Evolutionary conservation across 352 stramenopile genomes (phyloP).

Genomic region (Phytopythium boreale): DNA sequence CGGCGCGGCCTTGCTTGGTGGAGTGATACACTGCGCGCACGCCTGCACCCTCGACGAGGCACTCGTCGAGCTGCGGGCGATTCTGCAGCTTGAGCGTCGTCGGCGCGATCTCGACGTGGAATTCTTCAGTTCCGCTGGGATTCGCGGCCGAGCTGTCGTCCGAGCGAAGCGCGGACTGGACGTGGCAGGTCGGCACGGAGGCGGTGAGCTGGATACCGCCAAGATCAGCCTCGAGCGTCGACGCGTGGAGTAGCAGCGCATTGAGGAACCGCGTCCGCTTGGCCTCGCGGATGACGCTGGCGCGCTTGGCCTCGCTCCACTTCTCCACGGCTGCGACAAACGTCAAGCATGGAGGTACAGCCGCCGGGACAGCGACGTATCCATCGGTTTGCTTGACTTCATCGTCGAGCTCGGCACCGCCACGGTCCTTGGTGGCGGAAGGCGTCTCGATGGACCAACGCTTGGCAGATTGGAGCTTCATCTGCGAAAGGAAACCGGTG

Average conservation of each 20-base stretch:
- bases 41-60: conserved; percentile 40
- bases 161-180: conserved; percentile 20
- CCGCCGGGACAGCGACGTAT: conserved; percentile 2
- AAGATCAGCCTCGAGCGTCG: conserved; percentile 48
- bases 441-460: background rate
- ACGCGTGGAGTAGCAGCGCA: conserved; percentile 46
- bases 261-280: conserved; percentile 49
- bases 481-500: conserved; percentile 25
- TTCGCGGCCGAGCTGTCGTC: background rate
- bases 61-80: conserved; percentile 50
- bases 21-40: conserved; percentile 47
- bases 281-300: conserved; percentile 18
- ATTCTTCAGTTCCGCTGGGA: conserved; percentile 8
- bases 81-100: conserved; percentile 43
- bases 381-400: conserved; percentile 3
- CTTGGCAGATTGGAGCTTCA: background rate
- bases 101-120: conserved; percentile 6
- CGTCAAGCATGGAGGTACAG: background rate
- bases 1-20: conserved; percentile 51
- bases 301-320: conserved; percentile 15
- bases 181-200: conserved; percentile 39
- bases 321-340: conserved; percentile 10
- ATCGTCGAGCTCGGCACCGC: background rate
- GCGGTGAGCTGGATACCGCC: conserved; percentile 43
- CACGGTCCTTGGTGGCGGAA: background rate